These are phyloP conservation scores for Talaromyces sp. DNA, from an alignment of 2,329 filamentous ascomycete species.

Conservation along the genomic window DNA sequence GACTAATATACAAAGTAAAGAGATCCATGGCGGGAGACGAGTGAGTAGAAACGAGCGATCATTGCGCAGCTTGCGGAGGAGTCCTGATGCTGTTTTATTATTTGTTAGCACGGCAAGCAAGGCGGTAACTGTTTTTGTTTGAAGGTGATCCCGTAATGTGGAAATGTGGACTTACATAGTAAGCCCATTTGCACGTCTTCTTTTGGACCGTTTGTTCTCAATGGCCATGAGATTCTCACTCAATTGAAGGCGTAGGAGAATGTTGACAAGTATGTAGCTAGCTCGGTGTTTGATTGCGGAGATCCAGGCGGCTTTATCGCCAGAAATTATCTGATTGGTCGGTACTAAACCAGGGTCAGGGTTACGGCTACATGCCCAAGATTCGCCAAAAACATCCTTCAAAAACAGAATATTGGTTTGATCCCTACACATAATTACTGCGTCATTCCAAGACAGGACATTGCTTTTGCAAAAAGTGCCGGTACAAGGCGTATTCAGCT, in stretches of 20 bases:
- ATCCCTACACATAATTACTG: too few species aligned
- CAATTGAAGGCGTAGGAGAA: background rate
- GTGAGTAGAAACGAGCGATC: conserved; percentile 68
- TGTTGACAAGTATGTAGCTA: background rate
- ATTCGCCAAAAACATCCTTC: too few species aligned
- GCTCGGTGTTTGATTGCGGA: background rate
- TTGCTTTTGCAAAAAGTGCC: conserved; percentile 22
- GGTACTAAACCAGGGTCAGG: background rate
- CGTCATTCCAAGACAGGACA: too few species aligned
- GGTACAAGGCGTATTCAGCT: conserved; percentile 26
- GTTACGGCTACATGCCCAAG: background rate
- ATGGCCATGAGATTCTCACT: conserved; percentile 9
- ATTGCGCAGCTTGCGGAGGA: conserved; percentile 59
- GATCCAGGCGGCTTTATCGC: background rate
- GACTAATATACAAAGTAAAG: conserved; percentile 75
- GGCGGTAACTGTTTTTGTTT: background rate
- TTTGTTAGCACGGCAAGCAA: background rate
- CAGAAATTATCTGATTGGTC: background rate
- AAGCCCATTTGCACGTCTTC: conserved; percentile 17
- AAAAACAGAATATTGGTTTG: too few species aligned
- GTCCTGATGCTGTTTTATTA: conserved; percentile 27
- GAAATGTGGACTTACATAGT: conserved; percentile 8
- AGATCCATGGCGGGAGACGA: conserved; percentile 84
- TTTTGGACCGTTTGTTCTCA: conserved; percentile 1
- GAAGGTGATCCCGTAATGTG: background rate